phyloP scores from a whole-genome alignment of 495 filamentous ascomycete species.

The Neurospora sp. region DNA sequence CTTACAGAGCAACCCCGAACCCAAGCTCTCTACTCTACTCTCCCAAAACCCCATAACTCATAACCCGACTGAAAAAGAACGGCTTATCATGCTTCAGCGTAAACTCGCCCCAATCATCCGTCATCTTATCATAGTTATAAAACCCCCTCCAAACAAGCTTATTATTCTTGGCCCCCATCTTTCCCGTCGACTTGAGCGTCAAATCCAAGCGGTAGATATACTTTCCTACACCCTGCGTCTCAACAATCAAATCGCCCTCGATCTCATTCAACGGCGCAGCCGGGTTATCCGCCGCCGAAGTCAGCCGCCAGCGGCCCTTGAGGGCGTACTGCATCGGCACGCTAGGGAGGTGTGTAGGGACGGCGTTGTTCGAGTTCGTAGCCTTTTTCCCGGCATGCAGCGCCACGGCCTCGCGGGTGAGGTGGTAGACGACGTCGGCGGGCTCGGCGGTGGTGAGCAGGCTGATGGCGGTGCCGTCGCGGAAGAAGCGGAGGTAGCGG shows the following conservation, averaged over 20 bases:
- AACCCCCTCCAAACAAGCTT: constrained; percentile 84
- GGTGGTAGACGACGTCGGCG: constrained; percentile 67
- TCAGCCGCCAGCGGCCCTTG: constrained; percentile 31
- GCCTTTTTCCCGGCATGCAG: constrained; percentile 11
- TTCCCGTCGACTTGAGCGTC: constrained; percentile 48
- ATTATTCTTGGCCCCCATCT: constrained; percentile 52
- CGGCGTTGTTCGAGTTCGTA: constrained; percentile 4
- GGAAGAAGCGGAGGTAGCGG: constrained; percentile 90
- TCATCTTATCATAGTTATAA: constrained; percentile 82
- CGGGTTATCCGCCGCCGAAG: constrained; percentile 14
- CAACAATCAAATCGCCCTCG: constrained; percentile 68
- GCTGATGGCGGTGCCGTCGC: constrained; percentile 71
- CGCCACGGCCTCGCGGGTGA: constrained; percentile 36
- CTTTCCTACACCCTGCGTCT: constrained; percentile 74
- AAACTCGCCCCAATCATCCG: constrained; percentile 87
- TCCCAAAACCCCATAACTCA: constrained; percentile 48
- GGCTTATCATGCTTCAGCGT: constrained; percentile 70
- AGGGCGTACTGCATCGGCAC: constrained; percentile 23
- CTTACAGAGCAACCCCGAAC: neutral
- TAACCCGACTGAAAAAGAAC: constrained; percentile 81
- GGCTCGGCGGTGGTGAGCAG: constrained; percentile 74
- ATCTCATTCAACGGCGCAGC: constrained; percentile 14
- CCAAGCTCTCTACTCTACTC: neutral
- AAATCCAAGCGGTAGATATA: constrained; percentile 78
- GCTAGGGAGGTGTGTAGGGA: constrained; percentile 21